Evolutionary conservation across 352 stramenopile genomes (phyloP), one percentile per base, ranked within the genome.

Genomic region (Phytophthora cryptogea): DNA sequence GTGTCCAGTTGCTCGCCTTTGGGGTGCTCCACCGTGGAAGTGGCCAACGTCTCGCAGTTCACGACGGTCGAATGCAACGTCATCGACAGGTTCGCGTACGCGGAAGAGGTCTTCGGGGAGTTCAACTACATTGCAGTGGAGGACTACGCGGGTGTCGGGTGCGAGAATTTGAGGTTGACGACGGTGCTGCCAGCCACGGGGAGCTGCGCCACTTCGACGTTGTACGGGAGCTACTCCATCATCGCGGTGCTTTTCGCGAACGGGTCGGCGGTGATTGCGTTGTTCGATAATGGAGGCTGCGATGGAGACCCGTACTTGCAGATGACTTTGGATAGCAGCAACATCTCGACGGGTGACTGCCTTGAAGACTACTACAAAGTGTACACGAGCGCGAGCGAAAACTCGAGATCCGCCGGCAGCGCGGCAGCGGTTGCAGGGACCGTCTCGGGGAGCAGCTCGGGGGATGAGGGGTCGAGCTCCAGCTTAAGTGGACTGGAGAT

Each of bases 81-180:
- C 47, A 54, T 16, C n/a, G 55, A 72, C 52, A 35, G 46, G 16
- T 72, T 61, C 40, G 37, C 51, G 42, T 72, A 65, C 49, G 64
- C 64, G 1, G 54, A 59, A 16, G 13, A 42, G 23, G 20, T 65
- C 11, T 68, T 54, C 20, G 58, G 47, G 6, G 46, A 65, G 33
- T 64, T 65, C 23, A 65, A 72, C 43, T 72, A 61, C 48, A 64
- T 72, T 30, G 36, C 61, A 35, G 59, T 72, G 10, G 64, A 72
- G 26, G 52, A 68, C 9, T 68, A 68, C 27, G n/a, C 31, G 7
- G 32, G 14, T 8, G 35, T 6, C 32, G 48, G 32, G 0, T 72
- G 64, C 37, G 58, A 65, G 13, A 51, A 64, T 26, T 32, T 72
- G 36, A 47, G 32, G 0, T 26, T 54, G 28, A 68, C 64, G 16